Base-by-base conservation (phyloP, 208 protist species). In the Crithidia mellificae region DNA sequence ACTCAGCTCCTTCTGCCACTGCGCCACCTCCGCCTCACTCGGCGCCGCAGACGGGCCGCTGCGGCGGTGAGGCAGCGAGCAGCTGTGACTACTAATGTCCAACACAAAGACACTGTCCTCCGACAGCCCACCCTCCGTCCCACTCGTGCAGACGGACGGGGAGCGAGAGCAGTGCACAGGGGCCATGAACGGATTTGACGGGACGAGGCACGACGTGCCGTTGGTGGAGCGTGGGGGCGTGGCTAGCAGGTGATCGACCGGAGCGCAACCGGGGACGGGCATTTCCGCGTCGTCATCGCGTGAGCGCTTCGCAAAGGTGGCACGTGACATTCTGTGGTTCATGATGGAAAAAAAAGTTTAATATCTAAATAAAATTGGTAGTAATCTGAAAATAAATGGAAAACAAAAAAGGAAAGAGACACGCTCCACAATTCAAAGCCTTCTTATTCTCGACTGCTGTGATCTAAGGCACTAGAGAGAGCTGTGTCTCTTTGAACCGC, bases 41-140 rank as follows among this genome's bases (percentile, higher is more conserved):
- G 74, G 65, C 3, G 53, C 68, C 3, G 43, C 47, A 2, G 38
- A n/a, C 19, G 43, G 56, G 43, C 57, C 34, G 32, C 59, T 54
- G 25, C 65, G 57, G 30, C 50, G 57, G 27, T 55, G 64, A 9
- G 64, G 24, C 8, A 55, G 22, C 17, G 57, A 67, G 43, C 61
- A 50, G 47, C 56, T 68, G 39, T 41, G 59, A 36, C 41, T 72
- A 49, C 73, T 47, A 63, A 77, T 72, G 32, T 78, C 74, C 32
- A 84, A 59, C 11, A 74, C 29, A 51, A 76, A 83, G 32, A 79
- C 58, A 52, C 77, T 83, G 54, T 83, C 77, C 51, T 83, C 77
- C 20, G 77, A 83, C 8, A 83, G 51, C 0, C 70, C 70, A 8
- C 77, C 77, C 14, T 83, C 77, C 7, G 77, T 83, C 12, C 63